A percentile compares a stretch with the other conserved stretches of the same genome.
Conservation (phyloP, 2,329 filamentous ascomycete genomes). For the Acephala macrosclerotiorum region DNA sequence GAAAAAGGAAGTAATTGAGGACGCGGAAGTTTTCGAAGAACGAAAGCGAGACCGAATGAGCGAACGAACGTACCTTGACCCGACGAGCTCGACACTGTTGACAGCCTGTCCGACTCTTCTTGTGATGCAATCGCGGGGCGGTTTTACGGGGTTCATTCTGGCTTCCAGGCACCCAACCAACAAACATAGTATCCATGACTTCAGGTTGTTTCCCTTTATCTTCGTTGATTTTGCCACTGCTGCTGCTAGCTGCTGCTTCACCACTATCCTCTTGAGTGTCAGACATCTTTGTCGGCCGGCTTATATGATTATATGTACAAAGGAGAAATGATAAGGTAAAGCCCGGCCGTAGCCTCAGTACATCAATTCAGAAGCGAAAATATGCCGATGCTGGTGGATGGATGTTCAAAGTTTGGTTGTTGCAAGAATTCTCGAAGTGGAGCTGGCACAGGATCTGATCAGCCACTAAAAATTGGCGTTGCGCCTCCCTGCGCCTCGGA, state of each 20-base stretch:
- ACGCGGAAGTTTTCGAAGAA: background rate
- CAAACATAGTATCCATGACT: constrained; percentile 19
- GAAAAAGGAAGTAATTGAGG: background rate
- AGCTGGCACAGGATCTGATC: constrained; percentile 1
- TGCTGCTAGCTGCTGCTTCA: background rate
- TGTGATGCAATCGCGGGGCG: constrained; percentile 36
- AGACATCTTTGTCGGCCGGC: constrained; percentile 9
- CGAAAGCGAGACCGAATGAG: constrained; percentile 17
- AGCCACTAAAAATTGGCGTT: background rate
- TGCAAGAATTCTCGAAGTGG: background rate
- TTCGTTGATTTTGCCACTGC: background rate
- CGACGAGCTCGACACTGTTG: constrained; percentile 42
- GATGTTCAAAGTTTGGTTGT: background rate
- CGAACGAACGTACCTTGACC: constrained; percentile 41
- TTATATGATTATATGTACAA: constrained; percentile 15
- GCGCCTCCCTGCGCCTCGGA: background rate
- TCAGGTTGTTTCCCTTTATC: constrained; percentile 4
- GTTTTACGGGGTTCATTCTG: constrained; percentile 18
- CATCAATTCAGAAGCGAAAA: background rate
- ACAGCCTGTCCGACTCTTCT: constrained; percentile 44
- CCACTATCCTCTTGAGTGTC: background rate
- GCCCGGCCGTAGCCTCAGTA: background rate
- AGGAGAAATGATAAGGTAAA: background rate
- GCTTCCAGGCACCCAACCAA: constrained; percentile 22
- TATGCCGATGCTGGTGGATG: too few species aligned